A percentile compares a stretch with the other conserved stretches of the same genome.
Conservation (phyloP, 352 stramenopile genomes). For the Phytopythium chamaehyphon region DNA sequence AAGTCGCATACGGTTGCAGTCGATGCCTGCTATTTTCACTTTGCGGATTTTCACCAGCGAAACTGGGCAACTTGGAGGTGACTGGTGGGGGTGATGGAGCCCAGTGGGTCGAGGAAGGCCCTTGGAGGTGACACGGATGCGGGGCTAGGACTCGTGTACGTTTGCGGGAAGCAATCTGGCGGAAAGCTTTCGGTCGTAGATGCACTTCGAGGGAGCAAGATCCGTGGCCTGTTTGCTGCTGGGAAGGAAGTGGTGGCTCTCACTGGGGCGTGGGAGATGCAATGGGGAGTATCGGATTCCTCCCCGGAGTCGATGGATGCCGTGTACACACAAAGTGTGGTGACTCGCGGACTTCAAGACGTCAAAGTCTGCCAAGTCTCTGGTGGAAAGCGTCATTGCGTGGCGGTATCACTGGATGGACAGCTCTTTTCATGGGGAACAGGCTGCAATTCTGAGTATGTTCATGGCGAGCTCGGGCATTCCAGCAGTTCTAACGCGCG, state of each 20-base stretch:
- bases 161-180: slow-evolving; percentile 31
- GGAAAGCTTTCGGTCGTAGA: slow-evolving; percentile 24
- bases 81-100: not conserved
- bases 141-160: slow-evolving; percentile 43
- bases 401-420: slow-evolving; percentile 53
- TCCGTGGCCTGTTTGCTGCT: slow-evolving; percentile 44
- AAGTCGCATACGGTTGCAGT: too few species aligned
- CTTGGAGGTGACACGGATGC: slow-evolving; percentile 22
- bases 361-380: slow-evolving; percentile 50
- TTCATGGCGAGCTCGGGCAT: slow-evolving; percentile 42
- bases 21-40: too few species aligned
- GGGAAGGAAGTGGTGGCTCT: slow-evolving; percentile 49
- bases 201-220: slow-evolving; percentile 35
- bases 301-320: not conserved
- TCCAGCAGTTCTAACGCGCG: slow-evolving; percentile 10
- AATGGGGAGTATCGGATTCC: slow-evolving; percentile 23
- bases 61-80: too few species aligned
- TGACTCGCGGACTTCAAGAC: slow-evolving; percentile 31
- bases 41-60: too few species aligned
- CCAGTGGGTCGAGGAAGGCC: not conserved
- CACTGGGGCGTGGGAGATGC: slow-evolving; percentile 48
- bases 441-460: slow-evolving; percentile 13
- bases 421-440: slow-evolving; percentile 64
- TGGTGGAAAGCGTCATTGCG: slow-evolving; percentile 50
- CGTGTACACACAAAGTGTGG: slow-evolving; percentile 27